phyloP scores from a whole-genome alignment of 2,329 filamentous ascomycete genomes.

The Acrocalymma vagum region DNA sequence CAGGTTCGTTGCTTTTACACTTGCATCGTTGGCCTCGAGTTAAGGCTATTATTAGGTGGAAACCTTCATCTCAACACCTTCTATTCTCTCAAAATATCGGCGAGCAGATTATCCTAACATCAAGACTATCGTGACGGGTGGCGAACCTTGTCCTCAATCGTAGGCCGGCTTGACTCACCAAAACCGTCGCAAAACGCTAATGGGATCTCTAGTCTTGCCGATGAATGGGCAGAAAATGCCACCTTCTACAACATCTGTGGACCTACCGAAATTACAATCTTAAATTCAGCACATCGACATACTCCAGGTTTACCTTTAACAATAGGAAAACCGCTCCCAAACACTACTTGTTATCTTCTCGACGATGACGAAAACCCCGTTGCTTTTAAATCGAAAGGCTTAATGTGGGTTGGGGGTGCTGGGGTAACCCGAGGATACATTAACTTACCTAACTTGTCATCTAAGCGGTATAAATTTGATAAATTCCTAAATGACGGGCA shows the following conservation, averaged over 20 bases:
- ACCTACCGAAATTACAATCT: constrained; percentile 67
- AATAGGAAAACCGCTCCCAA: constrained; percentile 65
- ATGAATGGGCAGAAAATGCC: constrained; percentile 61
- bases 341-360: constrained; percentile 65
- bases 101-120: constrained; percentile 60
- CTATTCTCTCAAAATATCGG: constrained; percentile 61
- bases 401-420: constrained; percentile 66
- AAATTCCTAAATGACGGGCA: constrained; percentile 63
- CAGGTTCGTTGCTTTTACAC: constrained; percentile 45
- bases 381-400: constrained; percentile 57
- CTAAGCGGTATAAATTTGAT: constrained; percentile 59
- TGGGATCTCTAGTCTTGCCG: constrained; percentile 59
- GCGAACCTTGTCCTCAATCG: constrained; percentile 60
- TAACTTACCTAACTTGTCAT: constrained; percentile 61
- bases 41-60: constrained; percentile 51
- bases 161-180: constrained; percentile 44
- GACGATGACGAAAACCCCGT: constrained; percentile 58
- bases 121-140: constrained; percentile 63
- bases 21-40: neutral
- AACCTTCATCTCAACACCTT: constrained; percentile 64
- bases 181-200: too few relatives aligned
- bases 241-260: constrained; percentile 63
- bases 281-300: constrained; percentile 66
- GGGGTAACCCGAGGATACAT: constrained; percentile 66
- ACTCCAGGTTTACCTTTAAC: constrained; percentile 56